Evolutionary conservation across 2,329 filamentous ascomycete genomes (phyloP).

Genomic region (Aspergillus japonicus): DNA sequence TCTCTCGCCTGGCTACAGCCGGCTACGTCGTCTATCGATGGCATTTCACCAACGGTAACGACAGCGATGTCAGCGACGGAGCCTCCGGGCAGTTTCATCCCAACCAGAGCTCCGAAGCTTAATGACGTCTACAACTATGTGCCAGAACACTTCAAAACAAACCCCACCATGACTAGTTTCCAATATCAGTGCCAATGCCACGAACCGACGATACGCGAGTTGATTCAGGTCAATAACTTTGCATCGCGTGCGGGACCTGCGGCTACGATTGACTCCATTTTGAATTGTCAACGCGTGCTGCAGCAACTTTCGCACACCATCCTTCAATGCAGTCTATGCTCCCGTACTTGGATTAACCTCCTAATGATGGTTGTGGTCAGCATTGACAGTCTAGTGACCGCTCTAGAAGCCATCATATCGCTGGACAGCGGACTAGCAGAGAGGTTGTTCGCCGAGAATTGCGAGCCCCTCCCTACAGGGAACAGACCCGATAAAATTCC

Average conservation of each 20-base stretch:
- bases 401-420: slow-evolving; percentile 24
- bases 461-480: slow-evolving; percentile 10
- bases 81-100: not conserved
- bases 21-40: not conserved
- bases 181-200: slow-evolving; percentile 25
- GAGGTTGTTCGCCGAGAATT: slow-evolving; percentile 13
- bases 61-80: not conserved
- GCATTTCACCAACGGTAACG: not conserved
- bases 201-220: slow-evolving; percentile 24
- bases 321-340: slow-evolving; percentile 30
- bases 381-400: slow-evolving; percentile 30
- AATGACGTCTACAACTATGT: slow-evolving; percentile 4
- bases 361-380: slow-evolving; percentile 32
- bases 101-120: slow-evolving; percentile 3
- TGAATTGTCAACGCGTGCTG: slow-evolving; percentile 29
- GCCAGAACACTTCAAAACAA: slow-evolving; percentile 1
- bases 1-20: slow-evolving; percentile 10
- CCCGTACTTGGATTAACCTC: slow-evolving; percentile 24
- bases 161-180: not conserved
- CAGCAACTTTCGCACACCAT: slow-evolving; percentile 30
- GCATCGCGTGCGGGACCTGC: slow-evolving; percentile 17
- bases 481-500: slow-evolving; percentile 3
- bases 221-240: slow-evolving; percentile 23
- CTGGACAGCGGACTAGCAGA: slow-evolving; percentile 17
- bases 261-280: slow-evolving; percentile 26